phyloP scores from a whole-genome alignment of 139 green algal genomes.

The Picochlorum sp. region DNA sequence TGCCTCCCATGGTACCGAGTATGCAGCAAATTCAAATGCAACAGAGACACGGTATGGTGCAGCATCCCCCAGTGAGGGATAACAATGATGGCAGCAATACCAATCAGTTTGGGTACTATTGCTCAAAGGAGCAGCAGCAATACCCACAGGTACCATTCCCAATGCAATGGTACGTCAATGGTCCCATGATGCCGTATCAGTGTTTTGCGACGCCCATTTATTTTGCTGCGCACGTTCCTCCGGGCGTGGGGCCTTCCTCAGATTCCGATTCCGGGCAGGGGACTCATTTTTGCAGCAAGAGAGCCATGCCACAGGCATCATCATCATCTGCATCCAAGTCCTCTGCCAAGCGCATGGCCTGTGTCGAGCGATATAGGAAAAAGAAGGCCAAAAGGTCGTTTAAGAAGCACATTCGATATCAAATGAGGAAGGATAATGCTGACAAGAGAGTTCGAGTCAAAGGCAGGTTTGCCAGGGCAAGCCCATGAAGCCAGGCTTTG shows the following conservation, averaged over 20 bases:
- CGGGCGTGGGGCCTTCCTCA: not conserved
- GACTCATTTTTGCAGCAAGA: not conserved
- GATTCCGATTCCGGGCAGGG: not conserved
- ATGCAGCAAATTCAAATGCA: no score
- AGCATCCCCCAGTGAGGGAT: no score
- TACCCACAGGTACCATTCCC: no score
- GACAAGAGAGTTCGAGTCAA: constrained; percentile 37
- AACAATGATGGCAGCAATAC: no score
- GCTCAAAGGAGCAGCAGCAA: no score
- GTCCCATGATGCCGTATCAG: no score
- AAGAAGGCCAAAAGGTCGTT: constrained; percentile 28
- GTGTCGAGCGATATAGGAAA: constrained; percentile 33
- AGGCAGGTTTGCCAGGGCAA: constrained; percentile 41
- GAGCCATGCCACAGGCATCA: not conserved
- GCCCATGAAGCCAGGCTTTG: not conserved
- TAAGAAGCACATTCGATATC: constrained; percentile 38
- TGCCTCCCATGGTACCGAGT: no score
- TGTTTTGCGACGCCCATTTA: no score
- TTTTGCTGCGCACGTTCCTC: no score
- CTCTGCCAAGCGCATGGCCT: constrained; percentile 6
- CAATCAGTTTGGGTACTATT: no score
- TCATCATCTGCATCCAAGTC: not conserved
- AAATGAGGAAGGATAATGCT: constrained; percentile 38
- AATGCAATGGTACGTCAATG: no score
- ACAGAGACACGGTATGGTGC: no score